phyloP scores from a whole-genome alignment of 371 early-diverging fungal genomes.

The Chytridium lagenaria region DNA sequence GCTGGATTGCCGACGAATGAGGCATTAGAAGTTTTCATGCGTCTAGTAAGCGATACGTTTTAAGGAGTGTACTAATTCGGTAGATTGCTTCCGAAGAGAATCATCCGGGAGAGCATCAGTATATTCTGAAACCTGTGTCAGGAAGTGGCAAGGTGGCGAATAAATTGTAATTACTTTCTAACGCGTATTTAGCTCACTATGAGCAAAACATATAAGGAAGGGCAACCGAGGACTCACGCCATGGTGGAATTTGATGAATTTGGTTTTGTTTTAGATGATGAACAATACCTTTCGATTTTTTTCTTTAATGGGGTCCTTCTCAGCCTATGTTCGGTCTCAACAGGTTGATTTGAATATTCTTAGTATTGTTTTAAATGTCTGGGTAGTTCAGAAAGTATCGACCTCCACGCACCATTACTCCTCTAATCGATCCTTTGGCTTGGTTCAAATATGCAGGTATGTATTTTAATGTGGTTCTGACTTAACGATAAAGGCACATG shows the following conservation, averaged over 20 bases:
- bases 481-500: slow-evolving; percentile 54
- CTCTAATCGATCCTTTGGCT: slow-evolving; percentile 78
- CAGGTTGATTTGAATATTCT: slow-evolving; percentile 55
- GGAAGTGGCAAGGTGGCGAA: slow-evolving; percentile 79
- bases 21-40: slow-evolving; percentile 60
- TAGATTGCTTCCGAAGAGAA: slow-evolving; percentile 42
- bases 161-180: slow-evolving; percentile 5
- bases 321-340: slow-evolving; percentile 72
- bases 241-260: slow-evolving; percentile 82
- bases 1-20: slow-evolving; percentile 58
- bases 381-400: slow-evolving; percentile 80
- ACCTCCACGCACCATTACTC: slow-evolving; percentile 77
- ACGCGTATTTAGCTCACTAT: slow-evolving; percentile 36
- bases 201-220: slow-evolving; percentile 37
- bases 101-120: slow-evolving; percentile 64
- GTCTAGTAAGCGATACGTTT: slow-evolving; percentile 47
- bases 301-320: slow-evolving; percentile 83
- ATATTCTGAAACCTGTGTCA: slow-evolving; percentile 92
- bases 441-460: slow-evolving; percentile 88
- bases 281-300: slow-evolving; percentile 85
- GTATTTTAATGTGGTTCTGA: too few relatives aligned
- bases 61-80: neutral
- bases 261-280: slow-evolving; percentile 86
- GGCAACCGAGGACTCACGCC: slow-evolving; percentile 33
- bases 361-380: neutral